phyloP scores from a whole-genome alignment of 116 monocot species.

The Dioscorea cayenensis region DNA sequence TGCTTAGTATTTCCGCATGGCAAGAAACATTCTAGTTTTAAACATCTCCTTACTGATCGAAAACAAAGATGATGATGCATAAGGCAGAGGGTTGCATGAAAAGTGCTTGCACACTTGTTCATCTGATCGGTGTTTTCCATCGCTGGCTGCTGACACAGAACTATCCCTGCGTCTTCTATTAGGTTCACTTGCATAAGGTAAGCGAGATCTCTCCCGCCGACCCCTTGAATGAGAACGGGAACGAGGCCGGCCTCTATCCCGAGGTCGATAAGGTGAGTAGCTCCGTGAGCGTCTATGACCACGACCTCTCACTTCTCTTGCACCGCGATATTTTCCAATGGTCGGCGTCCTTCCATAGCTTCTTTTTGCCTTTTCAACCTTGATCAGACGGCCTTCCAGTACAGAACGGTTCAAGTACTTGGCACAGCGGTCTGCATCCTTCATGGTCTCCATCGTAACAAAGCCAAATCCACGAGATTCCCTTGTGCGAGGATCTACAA shows the following conservation, averaged over 20 bases:
- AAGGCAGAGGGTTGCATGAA: too few species aligned
- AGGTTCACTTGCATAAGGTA: conserved; percentile 27
- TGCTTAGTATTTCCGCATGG: too few species aligned
- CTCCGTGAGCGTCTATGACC: conserved; percentile 20
- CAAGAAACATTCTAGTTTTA: too few species aligned
- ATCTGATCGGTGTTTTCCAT: conserved; percentile 8
- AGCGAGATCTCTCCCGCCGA: conserved; percentile 23
- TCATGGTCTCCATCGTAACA: conserved; percentile 72
- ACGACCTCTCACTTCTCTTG: conserved; percentile 44
- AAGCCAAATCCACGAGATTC: conserved; percentile 92
- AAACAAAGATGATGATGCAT: too few species aligned
- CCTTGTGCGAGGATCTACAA: conserved; percentile 69
- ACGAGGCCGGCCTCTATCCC: conserved; percentile 17
- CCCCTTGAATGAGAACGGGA: conserved; percentile 28
- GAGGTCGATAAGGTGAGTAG: conserved; percentile 30
- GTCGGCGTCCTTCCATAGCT: conserved; percentile 74
- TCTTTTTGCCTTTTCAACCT: conserved; percentile 89
- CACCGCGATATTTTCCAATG: conserved; percentile 66
- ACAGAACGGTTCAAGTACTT: conserved; percentile 72
- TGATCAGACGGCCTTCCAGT: conserved; percentile 72
- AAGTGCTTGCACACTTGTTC: neutral
- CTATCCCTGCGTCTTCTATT: conserved; percentile 35
- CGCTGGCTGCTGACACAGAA: conserved; percentile 12
- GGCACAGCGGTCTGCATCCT: conserved; percentile 69
- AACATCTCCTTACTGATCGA: too few species aligned